A percentile compares a stretch with the other conserved stretches of the same genome.
Evolutionary conservation across 2,329 filamentous ascomycete species (phyloP).

Genomic region (Colletotrichum eremochloae): DNA sequence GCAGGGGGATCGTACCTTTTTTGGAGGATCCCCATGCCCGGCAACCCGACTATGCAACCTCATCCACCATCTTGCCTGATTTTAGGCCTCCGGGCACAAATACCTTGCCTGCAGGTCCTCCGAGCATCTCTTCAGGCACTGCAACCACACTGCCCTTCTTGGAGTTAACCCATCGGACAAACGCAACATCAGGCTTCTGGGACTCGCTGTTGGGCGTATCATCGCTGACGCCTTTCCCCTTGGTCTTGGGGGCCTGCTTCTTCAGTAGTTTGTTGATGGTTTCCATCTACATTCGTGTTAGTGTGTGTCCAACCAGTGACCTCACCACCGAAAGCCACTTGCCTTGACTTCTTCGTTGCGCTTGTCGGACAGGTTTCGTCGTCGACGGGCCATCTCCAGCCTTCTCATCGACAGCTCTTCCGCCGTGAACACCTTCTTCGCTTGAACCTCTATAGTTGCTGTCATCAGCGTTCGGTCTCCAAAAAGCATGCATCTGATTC

Average conservation of each 20-base stretch:
- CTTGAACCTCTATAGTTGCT: constrained; percentile 68
- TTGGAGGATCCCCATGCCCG: background rate
- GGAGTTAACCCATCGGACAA: constrained; percentile 79
- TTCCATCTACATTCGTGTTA: constrained; percentile 73
- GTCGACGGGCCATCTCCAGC: constrained; percentile 72
- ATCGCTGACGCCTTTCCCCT: constrained; percentile 65
- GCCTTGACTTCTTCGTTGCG: constrained; percentile 75
- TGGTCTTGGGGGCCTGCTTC: constrained; percentile 85
- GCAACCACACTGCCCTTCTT: constrained; percentile 73
- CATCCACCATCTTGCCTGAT: constrained; percentile 67
- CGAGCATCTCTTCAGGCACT: constrained; percentile 77
- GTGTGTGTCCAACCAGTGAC: background rate
- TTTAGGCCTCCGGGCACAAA: constrained; percentile 59
- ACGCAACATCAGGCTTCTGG: constrained; percentile 69
- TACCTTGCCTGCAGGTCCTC: constrained; percentile 70
- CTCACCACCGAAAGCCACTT: constrained; percentile 41
- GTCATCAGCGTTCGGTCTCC: constrained; percentile 40
- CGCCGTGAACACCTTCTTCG: constrained; percentile 72
- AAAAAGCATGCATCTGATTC: background rate
- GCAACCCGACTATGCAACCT: constrained; percentile 58
- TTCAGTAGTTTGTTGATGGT: constrained; percentile 92
- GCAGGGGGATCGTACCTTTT: background rate
- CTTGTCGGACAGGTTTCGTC: constrained; percentile 74
- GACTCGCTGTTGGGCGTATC: constrained; percentile 62
- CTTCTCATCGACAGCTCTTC: constrained; percentile 73